Conservation (phyloP, 2,329 filamentous ascomycete genomes). For the Colletotrichum lupini region DNA sequence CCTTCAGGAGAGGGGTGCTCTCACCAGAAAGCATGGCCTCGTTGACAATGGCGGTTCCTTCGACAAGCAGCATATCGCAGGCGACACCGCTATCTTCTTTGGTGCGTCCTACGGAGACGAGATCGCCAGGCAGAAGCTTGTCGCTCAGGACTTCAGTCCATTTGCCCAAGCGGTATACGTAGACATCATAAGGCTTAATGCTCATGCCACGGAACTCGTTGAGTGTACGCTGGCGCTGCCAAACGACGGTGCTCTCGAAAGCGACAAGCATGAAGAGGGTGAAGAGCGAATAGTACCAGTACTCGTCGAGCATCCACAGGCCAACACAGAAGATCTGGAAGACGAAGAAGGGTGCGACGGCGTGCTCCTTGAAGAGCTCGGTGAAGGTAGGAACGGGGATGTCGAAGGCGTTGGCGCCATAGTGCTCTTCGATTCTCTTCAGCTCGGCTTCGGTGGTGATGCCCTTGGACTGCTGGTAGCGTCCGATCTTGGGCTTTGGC, state of each 20-base stretch:
- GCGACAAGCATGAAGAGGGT: slow-evolving; percentile 98
- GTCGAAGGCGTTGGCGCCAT: slow-evolving; percentile 95
- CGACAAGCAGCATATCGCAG: slow-evolving; percentile 95
- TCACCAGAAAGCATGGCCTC: slow-evolving; percentile 99
- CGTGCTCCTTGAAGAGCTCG: slow-evolving; percentile 97
- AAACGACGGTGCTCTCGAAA: slow-evolving; percentile 98
- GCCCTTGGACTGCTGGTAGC: slow-evolving; percentile 84
- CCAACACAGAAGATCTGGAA: slow-evolving; percentile 99
- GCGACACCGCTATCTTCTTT: slow-evolving; percentile 98
- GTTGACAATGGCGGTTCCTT: slow-evolving; percentile 97
- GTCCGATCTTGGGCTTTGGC: slow-evolving; percentile 81
- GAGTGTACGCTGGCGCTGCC: slow-evolving; percentile 96
- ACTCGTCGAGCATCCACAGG: slow-evolving; percentile 98
- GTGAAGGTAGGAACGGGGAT: slow-evolving; percentile 96
- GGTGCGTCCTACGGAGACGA: slow-evolving; percentile 91
- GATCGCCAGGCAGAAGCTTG: slow-evolving; percentile 89
- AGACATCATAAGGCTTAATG: slow-evolving; percentile 97
- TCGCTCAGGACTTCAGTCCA: slow-evolving; percentile 93
- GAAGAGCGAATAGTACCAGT: slow-evolving; percentile 99
- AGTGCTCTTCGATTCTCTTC: slow-evolving; percentile 86
- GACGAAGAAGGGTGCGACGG: slow-evolving; percentile 98
- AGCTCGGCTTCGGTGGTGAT: slow-evolving; percentile 81
- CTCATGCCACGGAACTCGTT: slow-evolving; percentile 99
- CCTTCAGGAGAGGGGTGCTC: slow-evolving; percentile 95
- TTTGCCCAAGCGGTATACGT: slow-evolving; percentile 86